phyloP scores from a whole-genome alignment of 164 flowering plant species.

The Buxus sempervirens region DNA sequence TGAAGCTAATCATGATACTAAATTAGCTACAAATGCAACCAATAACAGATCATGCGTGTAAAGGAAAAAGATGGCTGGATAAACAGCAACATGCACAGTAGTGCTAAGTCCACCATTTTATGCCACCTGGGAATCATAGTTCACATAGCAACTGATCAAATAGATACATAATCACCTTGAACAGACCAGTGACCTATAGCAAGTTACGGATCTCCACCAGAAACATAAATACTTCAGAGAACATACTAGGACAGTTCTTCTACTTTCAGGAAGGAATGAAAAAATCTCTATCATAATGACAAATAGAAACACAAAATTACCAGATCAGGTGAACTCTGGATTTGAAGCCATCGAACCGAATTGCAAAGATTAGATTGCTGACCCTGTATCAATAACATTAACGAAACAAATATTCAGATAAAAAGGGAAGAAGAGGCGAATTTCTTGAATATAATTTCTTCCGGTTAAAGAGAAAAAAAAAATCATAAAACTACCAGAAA shows the following conservation, averaged over 20 bases:
- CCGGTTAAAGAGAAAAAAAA: not conserved
- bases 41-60: not conserved
- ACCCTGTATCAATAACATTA: slow-evolving; percentile 28
- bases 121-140: no score
- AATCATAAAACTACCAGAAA: not conserved
- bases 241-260: no score
- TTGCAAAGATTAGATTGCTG: slow-evolving; percentile 43
- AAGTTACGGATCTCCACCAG: no score
- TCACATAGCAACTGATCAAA: no score
- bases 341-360: slow-evolving; percentile 80
- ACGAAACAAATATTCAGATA: not conserved
- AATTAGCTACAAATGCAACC: not conserved
- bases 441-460: not conserved
- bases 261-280: no score
- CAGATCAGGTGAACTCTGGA: slow-evolving; percentile 55
- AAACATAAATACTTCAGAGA: no score
- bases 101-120: no score
- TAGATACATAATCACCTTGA: no score
- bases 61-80: not conserved
- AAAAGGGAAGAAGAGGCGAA: not conserved
- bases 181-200: no score
- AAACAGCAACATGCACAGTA: not conserved
- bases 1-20: not conserved
- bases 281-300: no score
- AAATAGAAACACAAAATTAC: no score